A percentile compares a stretch with the other conserved stretches of the same genome.
phyloP scores from a whole-genome alignment of 345 rosid species.

The Gossypium thurberi region DNA sequence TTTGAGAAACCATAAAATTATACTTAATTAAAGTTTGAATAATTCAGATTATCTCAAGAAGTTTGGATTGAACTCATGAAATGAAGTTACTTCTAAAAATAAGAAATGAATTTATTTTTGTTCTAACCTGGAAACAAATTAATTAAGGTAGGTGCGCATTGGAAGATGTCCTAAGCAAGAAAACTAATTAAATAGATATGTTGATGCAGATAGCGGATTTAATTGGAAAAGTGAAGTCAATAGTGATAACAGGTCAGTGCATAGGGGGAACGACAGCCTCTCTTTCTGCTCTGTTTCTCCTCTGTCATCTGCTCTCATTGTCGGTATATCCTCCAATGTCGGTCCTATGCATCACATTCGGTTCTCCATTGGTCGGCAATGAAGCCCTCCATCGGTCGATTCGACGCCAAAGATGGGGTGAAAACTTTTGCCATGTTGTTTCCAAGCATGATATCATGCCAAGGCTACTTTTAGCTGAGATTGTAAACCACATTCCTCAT shows the following conservation, averaged over 20 bases:
- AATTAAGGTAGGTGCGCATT: background rate
- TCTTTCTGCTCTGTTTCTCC: constrained; percentile 73
- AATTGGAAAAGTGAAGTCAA: constrained; percentile 28
- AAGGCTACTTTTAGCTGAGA: constrained; percentile 39
- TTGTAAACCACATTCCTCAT: constrained; percentile 9
- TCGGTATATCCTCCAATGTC: constrained; percentile 14
- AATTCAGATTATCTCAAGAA: no score
- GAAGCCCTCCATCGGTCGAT: constrained; percentile 51
- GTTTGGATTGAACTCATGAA: no score
- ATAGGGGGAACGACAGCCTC: constrained; percentile 75
- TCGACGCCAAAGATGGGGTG: constrained; percentile 51
- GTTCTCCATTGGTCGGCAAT: constrained; percentile 77
- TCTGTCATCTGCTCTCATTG: constrained; percentile 31
- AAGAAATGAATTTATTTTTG: no score
- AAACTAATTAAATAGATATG: background rate
- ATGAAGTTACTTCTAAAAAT: no score
- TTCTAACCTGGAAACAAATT: background rate
- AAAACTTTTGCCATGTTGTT: constrained; percentile 65
- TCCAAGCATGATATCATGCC: constrained; percentile 52
- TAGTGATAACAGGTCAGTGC: constrained; percentile 78
- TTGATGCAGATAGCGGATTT: constrained; percentile 33
- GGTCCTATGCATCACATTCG: constrained; percentile 67
- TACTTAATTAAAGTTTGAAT: no score
- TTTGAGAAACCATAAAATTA: no score
- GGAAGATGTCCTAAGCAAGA: background rate